These are phyloP conservation scores for Toxicodendron radicans DNA, from an alignment of 345 rosid species.

Conservation along the genomic window DNA sequence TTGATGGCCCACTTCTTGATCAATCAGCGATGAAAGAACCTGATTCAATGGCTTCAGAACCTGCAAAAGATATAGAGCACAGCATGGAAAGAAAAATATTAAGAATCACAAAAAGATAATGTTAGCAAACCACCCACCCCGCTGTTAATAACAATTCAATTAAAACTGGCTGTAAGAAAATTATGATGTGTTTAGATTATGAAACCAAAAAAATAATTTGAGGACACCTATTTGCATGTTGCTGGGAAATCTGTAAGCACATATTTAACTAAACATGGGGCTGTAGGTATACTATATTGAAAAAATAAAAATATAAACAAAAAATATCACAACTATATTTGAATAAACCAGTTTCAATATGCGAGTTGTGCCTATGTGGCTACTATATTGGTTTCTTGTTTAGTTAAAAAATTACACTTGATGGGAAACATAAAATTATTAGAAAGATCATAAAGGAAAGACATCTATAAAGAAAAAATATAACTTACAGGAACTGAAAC, in stretches of 20 bases:
- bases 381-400: neutral
- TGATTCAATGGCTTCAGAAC: constrained; percentile 85
- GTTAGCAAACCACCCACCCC: too few relatives aligned
- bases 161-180: neutral
- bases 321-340: neutral
- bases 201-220: neutral
- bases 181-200: neutral
- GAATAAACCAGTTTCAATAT: neutral
- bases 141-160: neutral
- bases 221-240: neutral
- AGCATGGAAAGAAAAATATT: constrained; percentile 1
- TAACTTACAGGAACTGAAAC: constrained; percentile 86
- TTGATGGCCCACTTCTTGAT: constrained; percentile 94
- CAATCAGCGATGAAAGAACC: constrained; percentile 87
- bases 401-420: neutral
- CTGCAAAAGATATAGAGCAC: constrained; percentile 37
- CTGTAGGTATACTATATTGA: neutral
- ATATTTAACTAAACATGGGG: neutral
- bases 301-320: neutral
- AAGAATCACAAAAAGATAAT: neutral
- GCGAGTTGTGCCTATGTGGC: neutral
- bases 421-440: neutral
- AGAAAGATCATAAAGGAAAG: neutral
- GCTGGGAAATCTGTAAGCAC: neutral
- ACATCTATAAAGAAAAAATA: neutral